Evolutionary conservation across 139 green algal species (phyloP).

Genomic region (Volvox africanus): DNA sequence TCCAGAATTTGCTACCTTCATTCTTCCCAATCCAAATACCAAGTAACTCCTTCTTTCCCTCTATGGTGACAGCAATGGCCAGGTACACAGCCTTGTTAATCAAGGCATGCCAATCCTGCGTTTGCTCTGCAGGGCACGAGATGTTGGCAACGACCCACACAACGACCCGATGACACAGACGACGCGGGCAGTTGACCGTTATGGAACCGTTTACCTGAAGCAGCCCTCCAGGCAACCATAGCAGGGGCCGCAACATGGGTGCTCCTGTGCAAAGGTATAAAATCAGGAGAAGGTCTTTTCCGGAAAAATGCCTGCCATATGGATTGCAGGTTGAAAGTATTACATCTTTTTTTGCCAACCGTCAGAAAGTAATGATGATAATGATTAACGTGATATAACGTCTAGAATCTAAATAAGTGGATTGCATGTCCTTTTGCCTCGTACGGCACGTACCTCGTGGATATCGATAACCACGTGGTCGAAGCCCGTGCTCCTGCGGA

Average conservation of each 20-base stretch:
- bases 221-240: conserved; percentile 58
- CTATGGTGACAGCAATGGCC: too few species aligned
- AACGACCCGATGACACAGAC: too few species aligned
- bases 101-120: too few species aligned
- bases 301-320: not conserved
- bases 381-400: not conserved
- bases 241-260: conserved; percentile 46
- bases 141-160: too few species aligned
- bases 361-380: not conserved
- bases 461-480: conserved; percentile 59
- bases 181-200: not conserved
- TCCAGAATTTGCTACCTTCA: too few species aligned
- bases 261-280: conserved; percentile 1
- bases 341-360: not conserved
- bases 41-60: too few species aligned
- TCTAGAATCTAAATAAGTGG: not conserved
- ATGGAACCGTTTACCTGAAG: not conserved
- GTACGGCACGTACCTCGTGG: conserved; percentile 43
- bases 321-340: not conserved
- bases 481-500: conserved; percentile 52
- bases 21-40: too few species aligned
- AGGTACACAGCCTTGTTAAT: too few species aligned
- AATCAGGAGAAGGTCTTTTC: not conserved
- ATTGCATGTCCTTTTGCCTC: not conserved
- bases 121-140: not conserved